Conservation (phyloP, 2,329 filamentous ascomycete genomes). For the Penicillium nordicum region DNA sequence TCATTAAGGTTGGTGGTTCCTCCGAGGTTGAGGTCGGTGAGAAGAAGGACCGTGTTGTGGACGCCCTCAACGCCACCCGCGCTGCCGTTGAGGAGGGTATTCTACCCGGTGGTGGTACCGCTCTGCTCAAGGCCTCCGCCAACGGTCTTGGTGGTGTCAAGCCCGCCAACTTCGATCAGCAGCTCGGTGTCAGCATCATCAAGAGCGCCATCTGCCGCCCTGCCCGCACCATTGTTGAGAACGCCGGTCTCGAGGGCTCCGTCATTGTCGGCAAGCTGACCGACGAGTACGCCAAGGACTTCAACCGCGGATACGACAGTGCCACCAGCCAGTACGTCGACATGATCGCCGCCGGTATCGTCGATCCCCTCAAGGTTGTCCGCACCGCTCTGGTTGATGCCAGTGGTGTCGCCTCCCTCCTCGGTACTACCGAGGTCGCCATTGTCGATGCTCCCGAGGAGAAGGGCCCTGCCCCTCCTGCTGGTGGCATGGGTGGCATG, state of each 20-base stretch:
- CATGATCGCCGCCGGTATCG: slow-evolving; percentile 95
- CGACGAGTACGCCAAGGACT: slow-evolving; percentile 85
- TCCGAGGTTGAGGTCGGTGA: slow-evolving; percentile 98
- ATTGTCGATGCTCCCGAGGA: slow-evolving; percentile 96
- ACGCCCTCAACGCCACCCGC: slow-evolving; percentile 95
- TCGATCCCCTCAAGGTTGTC: slow-evolving; percentile 99
- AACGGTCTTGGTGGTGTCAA: slow-evolving; percentile 82
- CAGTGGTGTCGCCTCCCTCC: slow-evolving; percentile 90
- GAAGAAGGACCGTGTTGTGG: slow-evolving; percentile 99
- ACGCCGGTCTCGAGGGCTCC: slow-evolving; percentile 91
- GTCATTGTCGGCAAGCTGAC: slow-evolving; percentile 97
- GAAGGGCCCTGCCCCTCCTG: slow-evolving; percentile 63
- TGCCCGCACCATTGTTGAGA: slow-evolving; percentile 93
- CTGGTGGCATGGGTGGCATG: slow-evolving; percentile 50
- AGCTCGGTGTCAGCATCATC: slow-evolving; percentile 95
- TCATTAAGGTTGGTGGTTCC: slow-evolving; percentile 97
- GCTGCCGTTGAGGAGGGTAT: slow-evolving; percentile 99
- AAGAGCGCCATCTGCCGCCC: slow-evolving; percentile 97
- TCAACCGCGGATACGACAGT: slow-evolving; percentile 98
- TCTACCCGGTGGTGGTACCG: slow-evolving; percentile 95
- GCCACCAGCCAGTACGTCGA: slow-evolving; percentile 97
- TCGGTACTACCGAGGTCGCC: slow-evolving; percentile 96
- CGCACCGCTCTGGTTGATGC: slow-evolving; percentile 93
- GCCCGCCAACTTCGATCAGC: slow-evolving; percentile 95
- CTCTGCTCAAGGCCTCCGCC: slow-evolving; percentile 91